Conservation (phyloP, 768 basidiomycete species). For the Artomyces pyxidatus region DNA sequence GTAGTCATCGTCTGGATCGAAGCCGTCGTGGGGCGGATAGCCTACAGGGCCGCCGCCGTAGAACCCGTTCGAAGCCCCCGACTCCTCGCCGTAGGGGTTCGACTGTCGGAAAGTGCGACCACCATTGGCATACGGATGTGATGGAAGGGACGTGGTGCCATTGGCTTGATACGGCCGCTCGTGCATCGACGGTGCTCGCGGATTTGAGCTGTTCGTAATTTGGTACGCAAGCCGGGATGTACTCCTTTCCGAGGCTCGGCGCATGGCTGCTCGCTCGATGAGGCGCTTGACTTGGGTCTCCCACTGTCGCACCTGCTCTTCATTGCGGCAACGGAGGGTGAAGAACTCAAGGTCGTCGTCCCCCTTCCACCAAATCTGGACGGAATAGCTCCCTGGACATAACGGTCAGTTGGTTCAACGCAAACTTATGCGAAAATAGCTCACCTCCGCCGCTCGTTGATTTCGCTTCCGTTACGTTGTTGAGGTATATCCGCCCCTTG, state of each 20-base stretch:
- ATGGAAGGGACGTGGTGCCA: conserved; percentile 18
- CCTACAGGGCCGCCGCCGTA: conserved; percentile 41
- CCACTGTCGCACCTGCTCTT: conserved; percentile 93
- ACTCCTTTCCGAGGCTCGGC: conserved; percentile 60
- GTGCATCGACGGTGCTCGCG: conserved; percentile 17
- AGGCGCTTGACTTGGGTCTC: conserved; percentile 82
- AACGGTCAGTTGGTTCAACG: neutral
- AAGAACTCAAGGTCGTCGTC: conserved; percentile 92
- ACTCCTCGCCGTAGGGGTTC: conserved; percentile 9
- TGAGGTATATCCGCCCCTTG: conserved; percentile 95
- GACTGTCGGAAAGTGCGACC: conserved; percentile 14
- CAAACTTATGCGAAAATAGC: conserved; percentile 23
- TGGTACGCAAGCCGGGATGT: conserved; percentile 41
- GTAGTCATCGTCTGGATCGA: conserved; percentile 68
- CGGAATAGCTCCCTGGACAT: conserved; percentile 52
- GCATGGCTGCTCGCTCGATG: conserved; percentile 66
- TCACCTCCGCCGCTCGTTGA: conserved; percentile 47
- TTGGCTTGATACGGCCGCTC: conserved; percentile 13
- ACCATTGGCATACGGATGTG: conserved; percentile 18
- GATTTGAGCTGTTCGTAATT: conserved; percentile 38
- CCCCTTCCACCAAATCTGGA: conserved; percentile 92
- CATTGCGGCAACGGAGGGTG: conserved; percentile 84
- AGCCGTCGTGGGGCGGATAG: conserved; percentile 57
- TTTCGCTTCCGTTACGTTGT: conserved; percentile 80
- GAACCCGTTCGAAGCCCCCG: conserved; percentile 18